These are phyloP conservation scores for Cryptosporidium viatorum DNA, from an alignment of 169 alveolate species.

Conservation along the genomic window DNA sequence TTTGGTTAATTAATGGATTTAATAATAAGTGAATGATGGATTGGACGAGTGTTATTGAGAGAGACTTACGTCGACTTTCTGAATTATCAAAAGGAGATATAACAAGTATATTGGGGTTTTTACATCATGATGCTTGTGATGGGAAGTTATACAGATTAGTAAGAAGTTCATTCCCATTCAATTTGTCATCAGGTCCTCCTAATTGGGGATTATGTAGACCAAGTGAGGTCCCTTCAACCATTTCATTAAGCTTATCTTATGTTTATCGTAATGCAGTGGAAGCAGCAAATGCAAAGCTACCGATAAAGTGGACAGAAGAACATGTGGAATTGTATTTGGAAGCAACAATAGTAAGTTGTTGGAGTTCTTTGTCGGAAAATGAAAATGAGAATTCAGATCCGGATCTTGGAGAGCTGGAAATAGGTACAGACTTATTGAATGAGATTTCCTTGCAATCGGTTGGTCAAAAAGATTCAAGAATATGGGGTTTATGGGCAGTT, in stretches of 20 bases:
- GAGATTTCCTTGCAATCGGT: conserved; percentile 58
- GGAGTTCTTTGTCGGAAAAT: conserved; percentile 68
- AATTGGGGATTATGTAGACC: conserved; percentile 74
- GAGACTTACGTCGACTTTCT: conserved; percentile 74
- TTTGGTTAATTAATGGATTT: neutral
- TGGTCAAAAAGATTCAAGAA: conserved; percentile 67
- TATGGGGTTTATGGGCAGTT: conserved; percentile 75
- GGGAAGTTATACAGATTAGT: conserved; percentile 70
- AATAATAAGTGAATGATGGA: conserved; percentile 34
- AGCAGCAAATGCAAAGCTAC: conserved; percentile 45
- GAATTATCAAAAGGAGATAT: conserved; percentile 71
- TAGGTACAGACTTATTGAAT: conserved; percentile 66
- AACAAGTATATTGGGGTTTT: conserved; percentile 49
- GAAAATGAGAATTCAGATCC: conserved; percentile 28
- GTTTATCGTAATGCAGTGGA: conserved; percentile 72
- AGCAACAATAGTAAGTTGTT: conserved; percentile 71
- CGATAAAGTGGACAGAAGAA: conserved; percentile 67
- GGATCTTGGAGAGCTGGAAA: conserved; percentile 43
- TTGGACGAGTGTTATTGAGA: conserved; percentile 72
- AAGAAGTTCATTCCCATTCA: conserved; percentile 72
- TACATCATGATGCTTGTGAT: conserved; percentile 74
- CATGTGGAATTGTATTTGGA: conserved; percentile 71
- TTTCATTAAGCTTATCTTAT: conserved; percentile 62
- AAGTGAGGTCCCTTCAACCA: conserved; percentile 61
- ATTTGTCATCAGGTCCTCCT: conserved; percentile 74